Base-by-base conservation (phyloP, 2,329 filamentous ascomycete genomes). In the Colletotrichum agaves region DNA sequence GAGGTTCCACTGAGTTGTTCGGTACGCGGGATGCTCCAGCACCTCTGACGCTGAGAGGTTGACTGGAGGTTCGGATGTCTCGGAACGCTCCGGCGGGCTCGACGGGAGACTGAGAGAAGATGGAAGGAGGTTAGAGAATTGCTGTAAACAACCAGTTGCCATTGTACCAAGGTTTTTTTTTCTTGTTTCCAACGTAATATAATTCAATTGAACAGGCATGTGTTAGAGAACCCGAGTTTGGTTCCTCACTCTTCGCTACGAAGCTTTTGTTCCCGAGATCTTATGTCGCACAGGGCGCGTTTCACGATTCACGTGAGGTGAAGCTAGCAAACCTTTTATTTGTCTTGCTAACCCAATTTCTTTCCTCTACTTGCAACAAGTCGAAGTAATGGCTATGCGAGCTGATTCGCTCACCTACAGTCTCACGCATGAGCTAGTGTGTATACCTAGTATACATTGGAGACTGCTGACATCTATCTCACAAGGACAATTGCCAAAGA, bases 1-100 rank as follows among this genome's bases (percentile, higher is more conserved):
- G 15, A 65, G 37, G 8, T 41, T 27, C 62, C 62, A 65, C 10
- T 21, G 37, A 17, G 62, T 41, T 17, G 62, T 61, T 13, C n/a
- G 17, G 23, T 37, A 65, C 2, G 62, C 62, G n/a, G 62, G 62
- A 19, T 65, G 62, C 47, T 39, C 15, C 7, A 27, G 37, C 6
- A 65, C 13, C 1, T 65, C 56, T 17, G 47, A 46, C n/a, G 57
- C 55, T 43, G 62, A 46, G 13, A 65, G 39, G 6, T 58, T 27
- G 3, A 21, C 17, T 12, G 44, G 31, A 6, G 39, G 59, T 23
- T 43, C 37, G 12, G 56, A 46, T 56, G 46, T 61, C 11, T 35
- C 43, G 52, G 35, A 5, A 43, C 21, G 6, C 23, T 19, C 31
- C 13, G 3, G 15, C 11, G 27, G 35, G 35, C n/a, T 13, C 35